Evolutionary conservation across 768 basidiomycete genomes (phyloP).

Genomic region (Tricholomella constricta): DNA sequence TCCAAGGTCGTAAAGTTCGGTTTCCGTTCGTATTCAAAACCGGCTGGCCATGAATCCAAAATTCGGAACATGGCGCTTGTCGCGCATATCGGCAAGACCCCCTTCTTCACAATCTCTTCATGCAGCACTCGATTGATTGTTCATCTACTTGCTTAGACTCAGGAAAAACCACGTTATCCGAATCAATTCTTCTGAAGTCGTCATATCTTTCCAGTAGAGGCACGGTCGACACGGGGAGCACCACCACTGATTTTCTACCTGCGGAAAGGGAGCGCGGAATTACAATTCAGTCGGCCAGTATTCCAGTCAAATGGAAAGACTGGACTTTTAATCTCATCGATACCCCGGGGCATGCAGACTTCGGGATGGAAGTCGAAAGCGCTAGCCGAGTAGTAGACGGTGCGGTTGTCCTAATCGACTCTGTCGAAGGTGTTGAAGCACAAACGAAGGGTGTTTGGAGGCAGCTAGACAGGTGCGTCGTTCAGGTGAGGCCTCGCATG

Average conservation of each 20-base stretch:
- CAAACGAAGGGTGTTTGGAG: conserved; percentile 90
- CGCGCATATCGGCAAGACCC: conserved; percentile 91
- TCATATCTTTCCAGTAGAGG: conserved; percentile 73
- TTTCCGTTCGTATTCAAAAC: conserved; percentile 31
- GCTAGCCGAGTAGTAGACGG: conserved; percentile 90
- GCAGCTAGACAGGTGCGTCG: conserved; percentile 75
- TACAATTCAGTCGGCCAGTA: conserved; percentile 90
- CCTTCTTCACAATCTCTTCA: conserved; percentile 17
- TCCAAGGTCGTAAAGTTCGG: conserved; percentile 3
- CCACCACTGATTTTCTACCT: conserved; percentile 87
- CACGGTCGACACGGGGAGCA: conserved; percentile 88
- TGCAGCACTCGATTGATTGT: background rate
- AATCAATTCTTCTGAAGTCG: conserved; percentile 80
- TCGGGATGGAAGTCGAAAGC: conserved; percentile 96
- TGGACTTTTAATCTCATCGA: conserved; percentile 89
- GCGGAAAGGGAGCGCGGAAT: conserved; percentile 90
- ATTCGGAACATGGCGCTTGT: conserved; percentile 83
- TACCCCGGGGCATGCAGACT: conserved; percentile 91
- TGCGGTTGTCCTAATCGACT: conserved; percentile 85
- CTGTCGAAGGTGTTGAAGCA: conserved; percentile 89
- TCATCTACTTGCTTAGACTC: conserved; percentile 54
- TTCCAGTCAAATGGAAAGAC: conserved; percentile 82
- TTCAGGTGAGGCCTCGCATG: conserved; percentile 29
- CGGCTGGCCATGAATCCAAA: conserved; percentile 37
- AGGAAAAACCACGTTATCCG: conserved; percentile 87